Percentiles rank a stretch among this genome's conserved stretches.
Conservation (phyloP, 2,329 filamentous ascomycete genomes). For the Dactylellina haptotyla region DNA sequence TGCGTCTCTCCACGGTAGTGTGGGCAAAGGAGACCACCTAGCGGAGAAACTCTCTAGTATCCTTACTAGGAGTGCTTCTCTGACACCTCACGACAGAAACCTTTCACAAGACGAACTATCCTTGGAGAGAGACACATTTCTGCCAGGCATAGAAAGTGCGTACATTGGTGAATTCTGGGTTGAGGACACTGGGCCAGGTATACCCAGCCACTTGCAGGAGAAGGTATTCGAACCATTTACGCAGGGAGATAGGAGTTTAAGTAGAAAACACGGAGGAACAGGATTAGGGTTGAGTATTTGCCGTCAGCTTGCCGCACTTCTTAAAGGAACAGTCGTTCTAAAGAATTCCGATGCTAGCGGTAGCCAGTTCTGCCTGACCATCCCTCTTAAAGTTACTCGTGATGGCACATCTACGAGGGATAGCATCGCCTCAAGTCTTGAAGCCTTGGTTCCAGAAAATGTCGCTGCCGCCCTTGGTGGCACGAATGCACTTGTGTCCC, state of each 20-base stretch:
- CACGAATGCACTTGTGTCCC: constrained; percentile 40
- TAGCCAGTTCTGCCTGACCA: constrained; percentile 48
- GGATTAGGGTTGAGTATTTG: constrained; percentile 90
- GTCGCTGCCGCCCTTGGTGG: constrained; percentile 36
- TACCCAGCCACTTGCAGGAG: constrained; percentile 78
- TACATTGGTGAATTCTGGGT: constrained; percentile 87
- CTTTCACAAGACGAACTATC: constrained; percentile 32
- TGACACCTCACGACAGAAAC: constrained; percentile 18
- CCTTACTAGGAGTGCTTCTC: constrained; percentile 18
- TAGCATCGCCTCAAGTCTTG: constrained; percentile 43
- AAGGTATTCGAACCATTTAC: constrained; percentile 94
- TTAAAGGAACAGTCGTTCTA: constrained; percentile 80
- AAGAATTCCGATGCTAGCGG: constrained; percentile 68
- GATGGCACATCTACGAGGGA: constrained; percentile 44
- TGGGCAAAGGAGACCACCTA: constrained; percentile 22
- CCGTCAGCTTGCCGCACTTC: constrained; percentile 81
- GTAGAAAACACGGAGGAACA: constrained; percentile 89
- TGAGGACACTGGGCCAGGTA: constrained; percentile 86
- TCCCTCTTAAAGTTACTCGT: constrained; percentile 37
- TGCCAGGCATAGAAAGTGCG: constrained; percentile 59
- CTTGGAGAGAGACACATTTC: constrained; percentile 15
- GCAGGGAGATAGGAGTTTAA: constrained; percentile 87
- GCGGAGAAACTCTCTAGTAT: constrained; percentile 39
- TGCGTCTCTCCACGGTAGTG: constrained; percentile 19
- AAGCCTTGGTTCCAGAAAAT: constrained; percentile 23